Base-by-base conservation (phyloP, 352 stramenopile genomes). In the Pythium utonaiense region DNA sequence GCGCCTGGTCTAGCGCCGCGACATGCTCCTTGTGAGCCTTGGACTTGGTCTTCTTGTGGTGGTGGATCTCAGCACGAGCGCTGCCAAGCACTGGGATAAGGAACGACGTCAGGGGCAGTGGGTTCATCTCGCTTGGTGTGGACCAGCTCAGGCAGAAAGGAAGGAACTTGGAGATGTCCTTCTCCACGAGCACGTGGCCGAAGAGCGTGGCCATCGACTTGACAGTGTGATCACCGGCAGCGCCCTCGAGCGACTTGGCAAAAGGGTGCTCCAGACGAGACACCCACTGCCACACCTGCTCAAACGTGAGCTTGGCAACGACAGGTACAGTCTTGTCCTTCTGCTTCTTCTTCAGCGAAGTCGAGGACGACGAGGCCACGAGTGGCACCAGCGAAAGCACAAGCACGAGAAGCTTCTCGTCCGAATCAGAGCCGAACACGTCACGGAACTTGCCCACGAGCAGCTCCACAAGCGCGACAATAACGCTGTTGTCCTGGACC, bases 71-170 rank as follows among this genome's bases (percentile, higher is more conserved):
- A 41, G 54, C 57, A 24, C 77, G 83, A 42, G 82, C 80, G 27
- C 63, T 61, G 17, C 70, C 65, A 1, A 95, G 64, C 27, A 90
- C 70, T 1, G 77, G 67, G 36, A 95, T 78, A 9, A 91, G 57
- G 42, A 91, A 74, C n/a, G 57, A 58, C 14, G 81, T 87, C 38
- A 89, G 58, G 12, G 74, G 64, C 25, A 40, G 53, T 16, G 65
- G 61, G 50, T 79, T 80, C 42, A 84, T 73, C 7, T 84, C 76
- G 19, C 74, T 77, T 5, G 62, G 53, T 24, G 78, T 60, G 27
- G 80, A 83, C 85, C 83, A 95, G 38, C 70, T 69, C 14, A 91
- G 52, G 40, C 71, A 88, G 55, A 77, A 83, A 25, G 83, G 78
- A 13, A 92, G 62, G 38, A 91, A 62, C 53, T 64, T 63, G 24